Base-by-base conservation (phyloP, 208 protist species). In the Trypanosoma cruzi region DNA sequence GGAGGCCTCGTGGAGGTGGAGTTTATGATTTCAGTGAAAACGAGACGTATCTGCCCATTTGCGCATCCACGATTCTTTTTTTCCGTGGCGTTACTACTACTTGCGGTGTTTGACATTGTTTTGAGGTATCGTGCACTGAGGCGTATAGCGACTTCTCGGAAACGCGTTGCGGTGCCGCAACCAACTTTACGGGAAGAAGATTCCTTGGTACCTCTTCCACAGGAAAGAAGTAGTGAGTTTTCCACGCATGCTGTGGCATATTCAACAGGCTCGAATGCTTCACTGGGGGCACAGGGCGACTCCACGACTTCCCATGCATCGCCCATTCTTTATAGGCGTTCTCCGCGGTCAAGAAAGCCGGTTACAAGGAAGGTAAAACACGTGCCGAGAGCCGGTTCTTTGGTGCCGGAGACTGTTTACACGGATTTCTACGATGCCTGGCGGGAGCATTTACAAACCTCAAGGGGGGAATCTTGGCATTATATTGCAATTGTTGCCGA, bases 381-480 rank as follows among this genome's bases (percentile, higher is more conserved):
- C 26, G 16, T 52, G 37, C 40, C 44, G 46, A 55, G 59, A 46
- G n/a, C 55, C 13, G 29, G 63, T 42, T 56, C 71, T 66, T 61
- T 71, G 29, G 70, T 81, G 48, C 56, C 75, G 56, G 75, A 80
- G 59, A 78, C 73, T 49, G 76, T 70, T 29, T 84, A 88, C 64
- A 75, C 76, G 0, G 74, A 79, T 64, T 60, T 88, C 50, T 70
- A 70, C 56, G 72, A 77, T 53, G 66, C 69, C 22, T 85, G 79
- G 73, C 61, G 71, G 11, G 66, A 80, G 49, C 76, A 88, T 50
- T 70, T 88, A 29, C 75, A 82, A 37, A 48, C 72, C 29, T 72
- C 77, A 10, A 73, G 68, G 70, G 80, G 80, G n/a, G 49, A 64
- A 6, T 80, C 68, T 24, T 89, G 84, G 84, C 79, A 85, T 52